Base-by-base conservation (phyloP, 768 basidiomycete genomes). In the Coprinopsis sp. region DNA sequence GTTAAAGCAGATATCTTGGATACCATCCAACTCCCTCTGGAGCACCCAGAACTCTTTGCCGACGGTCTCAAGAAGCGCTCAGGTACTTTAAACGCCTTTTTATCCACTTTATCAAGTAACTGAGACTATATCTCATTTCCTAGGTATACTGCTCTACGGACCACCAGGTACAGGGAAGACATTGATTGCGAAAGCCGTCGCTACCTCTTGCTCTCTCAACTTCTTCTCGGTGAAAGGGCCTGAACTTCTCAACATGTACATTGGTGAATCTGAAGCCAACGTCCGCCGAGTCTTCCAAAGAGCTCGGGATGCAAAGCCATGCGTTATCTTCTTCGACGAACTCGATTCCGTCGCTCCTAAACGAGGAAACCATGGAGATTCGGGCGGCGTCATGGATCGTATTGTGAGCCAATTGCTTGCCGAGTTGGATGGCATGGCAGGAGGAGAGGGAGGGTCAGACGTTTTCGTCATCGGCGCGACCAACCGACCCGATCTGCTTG, bases 201-300 rank as follows among this genome's bases (percentile, higher is more conserved):
- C 94, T 19, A 96, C 93, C 1, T 91, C 91, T 2, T 96, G 88
- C 62, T 86, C 91, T 21, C 76, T 96, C 54, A 96, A 96, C 63
- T 96, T 97, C 66, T 87, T 97, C 68, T 94, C 91, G n/a, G 82
- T 96, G 57, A 96, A 97, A 63, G 94, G 94, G 0, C 94, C 94
- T 3, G 94, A 97, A 58, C 68, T 97, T 29, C 78, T 96, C 41
- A 95, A 95, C 66, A 97, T 97, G 94, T 97, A 95, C 66, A 95
- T 97, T 56, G 94, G 94, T 49, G 94, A 96, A 66, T 94, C 91
- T 10, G 94, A 97, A 64, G 96, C 97, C 51, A 99, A 98, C 64
- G 94, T 99, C 31, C 80, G 96, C 12, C 74, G 84, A 13, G 82
- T 97, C 1, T 97, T 97, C 63, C 90, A 94, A 60, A 79, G 82